Evolutionary conservation across 306 rosid genomes (phyloP), one percentile per base, ranked within the genome.

Genomic region (Pterocarpus santalinus): DNA sequence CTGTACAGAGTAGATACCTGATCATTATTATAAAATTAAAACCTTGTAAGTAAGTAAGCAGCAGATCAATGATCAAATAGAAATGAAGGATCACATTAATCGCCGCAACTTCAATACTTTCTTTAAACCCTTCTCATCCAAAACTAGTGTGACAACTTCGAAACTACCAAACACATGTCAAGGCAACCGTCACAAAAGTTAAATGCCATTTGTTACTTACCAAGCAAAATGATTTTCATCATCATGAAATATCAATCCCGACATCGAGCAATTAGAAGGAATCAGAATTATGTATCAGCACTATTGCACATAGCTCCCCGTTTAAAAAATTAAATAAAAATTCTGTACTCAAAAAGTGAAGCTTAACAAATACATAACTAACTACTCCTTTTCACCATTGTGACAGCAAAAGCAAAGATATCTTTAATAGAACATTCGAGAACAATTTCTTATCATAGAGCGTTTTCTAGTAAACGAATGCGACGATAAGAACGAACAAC

Each of bases 1-100:
- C 98, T 44, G 98, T 93, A 82, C 99, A 93, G 51, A 93, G 97
- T 77, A 95, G 97, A 87, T 93, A 93, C 93, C 99, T 95, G 89
- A 81, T 76, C 33, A 28, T 69, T 33, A 67, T 67, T 44, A 71
- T 47, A 76, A 47, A 73, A 60, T 81, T 60, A 78, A 65, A 47
- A 76, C 51, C 44, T 65, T 69, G 49, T 67, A 69, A 51, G 77
- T 57, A 74, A 56, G 60, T 57, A 74, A 56, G 60, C 33, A 69
- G 44, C 52, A 58, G 8, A 49, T 64, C 39, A 79, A 22, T 22
- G 28, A 22, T 22, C 28, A 22, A 63, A 73, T 41, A 13, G 2
- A 2, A 66, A 73, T 73, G 22, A 49, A 38, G 35, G 28, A 28
- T 58, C 34, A 51, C 8, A 33, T 39, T 10, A 32, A 43, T 33